Base-by-base conservation (phyloP, 768 basidiomycete genomes). In the Suillus cothurnatus region DNA sequence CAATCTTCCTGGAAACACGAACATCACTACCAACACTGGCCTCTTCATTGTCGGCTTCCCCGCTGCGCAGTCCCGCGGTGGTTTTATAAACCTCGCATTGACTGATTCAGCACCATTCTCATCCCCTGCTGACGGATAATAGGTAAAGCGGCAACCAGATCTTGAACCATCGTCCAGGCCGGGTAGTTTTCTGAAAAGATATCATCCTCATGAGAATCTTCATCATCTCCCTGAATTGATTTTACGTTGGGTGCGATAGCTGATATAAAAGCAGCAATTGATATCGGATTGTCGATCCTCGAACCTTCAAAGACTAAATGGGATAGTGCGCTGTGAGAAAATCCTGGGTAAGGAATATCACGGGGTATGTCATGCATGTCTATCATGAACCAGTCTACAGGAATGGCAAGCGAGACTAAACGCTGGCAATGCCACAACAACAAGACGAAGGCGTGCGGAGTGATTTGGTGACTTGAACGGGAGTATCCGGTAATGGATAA, bases 221-320 rank as follows among this genome's bases (percentile, higher is more conserved):
- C n/a, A n/a, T n/a, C n/a, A n/a, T n/a, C n/a, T n/a, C n/a, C n/a
- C 38, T 14, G 12, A 38, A 38, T 71, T 41, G 71, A 70, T 28
- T 72, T 69, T 1, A 77, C 0, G 1, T 77, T 75, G 2, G 74
- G 74, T 1, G 74, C 75, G 31, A 75, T 67, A 0, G 71, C 69
- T n/a, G 74, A 76, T n/a, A 75, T 9, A 23, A 73, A 75, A 2
- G 68, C 62, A 0, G 74, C 74, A 14, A 75, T 28, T 2, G 6
- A 2, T 56, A 6, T 19, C 23, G 32, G 32, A 38, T 28, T 2
- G 3, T 19, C 2, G 8, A 62, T 28, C 5, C 0, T n/a, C 19
- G 62, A 39, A 15, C 21, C 31, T 7, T 9, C 23, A 11, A 60
- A 62, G 19, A 23, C 5, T 9, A 8, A 15, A 0, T 1, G 4